Percentiles rank a stretch among this genome's conserved stretches.
phyloP scores from a whole-genome alignment of 1,284 basidiomycete species.

The Naganishia sp. region DNA sequence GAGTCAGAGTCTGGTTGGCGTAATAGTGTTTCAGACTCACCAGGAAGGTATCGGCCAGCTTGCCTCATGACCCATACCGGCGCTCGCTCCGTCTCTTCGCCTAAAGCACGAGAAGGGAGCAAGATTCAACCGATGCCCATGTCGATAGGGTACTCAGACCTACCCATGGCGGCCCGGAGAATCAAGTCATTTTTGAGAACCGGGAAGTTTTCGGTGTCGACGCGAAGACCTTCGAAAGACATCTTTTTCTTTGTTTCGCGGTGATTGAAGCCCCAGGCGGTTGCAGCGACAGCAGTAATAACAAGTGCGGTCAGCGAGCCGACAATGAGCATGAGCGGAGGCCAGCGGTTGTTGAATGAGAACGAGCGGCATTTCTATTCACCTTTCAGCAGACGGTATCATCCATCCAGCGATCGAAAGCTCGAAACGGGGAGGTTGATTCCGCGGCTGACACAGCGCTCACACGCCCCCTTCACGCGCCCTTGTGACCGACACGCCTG shows the following conservation, averaged over 20 bases:
- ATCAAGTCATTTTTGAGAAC: conserved; percentile 82
- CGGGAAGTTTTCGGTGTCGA: conserved; percentile 61
- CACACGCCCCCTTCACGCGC: too few relatives aligned
- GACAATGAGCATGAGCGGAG: conserved; percentile 19
- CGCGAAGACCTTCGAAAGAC: conserved; percentile 14
- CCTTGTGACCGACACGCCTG: too few relatives aligned
- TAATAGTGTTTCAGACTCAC: conserved; percentile 57
- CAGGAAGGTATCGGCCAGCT: conserved; percentile 92
- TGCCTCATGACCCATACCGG: conserved; percentile 99
- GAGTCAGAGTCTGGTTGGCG: background rate
- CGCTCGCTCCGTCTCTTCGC: conserved; percentile 83
- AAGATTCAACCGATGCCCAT: background rate
- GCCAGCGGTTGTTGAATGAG: too few relatives aligned
- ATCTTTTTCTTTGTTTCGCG: conserved; percentile 8
- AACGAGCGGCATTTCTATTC: background rate
- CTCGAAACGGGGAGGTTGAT: background rate
- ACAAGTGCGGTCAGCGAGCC: background rate
- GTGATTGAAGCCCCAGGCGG: background rate
- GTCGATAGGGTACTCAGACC: conserved; percentile 27
- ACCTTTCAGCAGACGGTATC: background rate
- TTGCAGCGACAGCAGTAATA: background rate
- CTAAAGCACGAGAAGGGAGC: conserved; percentile 43
- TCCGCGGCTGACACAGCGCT: conserved; percentile 9
- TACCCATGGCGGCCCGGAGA: conserved; percentile 80
- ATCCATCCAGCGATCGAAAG: background rate